Evolutionary conservation across 345 rosid genomes (phyloP).

Genomic region (Sisymbrium altissimum): DNA sequence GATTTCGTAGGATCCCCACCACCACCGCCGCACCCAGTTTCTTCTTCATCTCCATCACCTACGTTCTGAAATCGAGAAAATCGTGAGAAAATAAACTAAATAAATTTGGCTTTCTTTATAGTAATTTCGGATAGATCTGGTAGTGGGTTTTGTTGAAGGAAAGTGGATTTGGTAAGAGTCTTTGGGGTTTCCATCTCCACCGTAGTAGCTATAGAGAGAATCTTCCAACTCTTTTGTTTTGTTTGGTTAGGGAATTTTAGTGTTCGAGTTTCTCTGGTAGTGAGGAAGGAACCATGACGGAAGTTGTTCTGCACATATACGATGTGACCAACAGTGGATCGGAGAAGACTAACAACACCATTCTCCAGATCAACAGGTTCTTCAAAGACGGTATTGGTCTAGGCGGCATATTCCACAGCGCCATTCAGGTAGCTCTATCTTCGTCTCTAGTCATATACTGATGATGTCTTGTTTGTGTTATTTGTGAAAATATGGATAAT

Average conservation of each 20-base stretch:
- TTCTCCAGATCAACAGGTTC: slow-evolving; percentile 87
- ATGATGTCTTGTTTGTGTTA: too few species aligned
- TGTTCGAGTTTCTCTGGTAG: slow-evolving; percentile 32
- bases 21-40: slow-evolving; percentile 20
- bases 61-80: slow-evolving; percentile 10
- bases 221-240: background rate
- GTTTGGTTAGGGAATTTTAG: background rate
- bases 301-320: slow-evolving; percentile 79
- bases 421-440: slow-evolving; percentile 66
- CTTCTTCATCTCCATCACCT: slow-evolving; percentile 7
- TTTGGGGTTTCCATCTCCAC: background rate
- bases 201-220: background rate
- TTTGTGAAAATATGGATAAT: background rate
- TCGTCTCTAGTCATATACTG: background rate
- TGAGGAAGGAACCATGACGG: slow-evolving; percentile 43
- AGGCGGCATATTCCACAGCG: slow-evolving; percentile 92
- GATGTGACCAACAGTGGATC: slow-evolving; percentile 97
- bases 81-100: background rate
- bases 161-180: background rate
- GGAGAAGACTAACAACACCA: slow-evolving; percentile 87
- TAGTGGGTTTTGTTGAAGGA: background rate
- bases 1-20: background rate
- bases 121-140: background rate
- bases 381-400: slow-evolving; percentile 92
- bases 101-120: background rate